Conservation (phyloP, 179 eudicot genomes). For the Camellia oleifera region DNA sequence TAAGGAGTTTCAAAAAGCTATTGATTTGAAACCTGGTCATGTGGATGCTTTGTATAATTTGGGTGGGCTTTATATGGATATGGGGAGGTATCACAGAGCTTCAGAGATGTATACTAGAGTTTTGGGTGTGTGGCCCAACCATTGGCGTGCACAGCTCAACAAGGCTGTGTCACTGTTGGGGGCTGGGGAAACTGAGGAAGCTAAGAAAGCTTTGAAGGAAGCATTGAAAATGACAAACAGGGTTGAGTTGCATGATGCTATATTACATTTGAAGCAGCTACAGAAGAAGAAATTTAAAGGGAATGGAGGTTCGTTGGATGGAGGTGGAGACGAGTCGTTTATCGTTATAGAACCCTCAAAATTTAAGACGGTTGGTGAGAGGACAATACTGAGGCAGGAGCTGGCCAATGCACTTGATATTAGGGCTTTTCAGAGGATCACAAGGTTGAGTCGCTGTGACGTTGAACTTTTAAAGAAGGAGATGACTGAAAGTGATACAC, state of each 20-base stretch:
- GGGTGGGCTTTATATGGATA: conserved; percentile 97
- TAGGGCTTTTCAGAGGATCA: conserved; percentile 84
- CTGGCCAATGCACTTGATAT: conserved; percentile 78
- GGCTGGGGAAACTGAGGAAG: conserved; percentile 94
- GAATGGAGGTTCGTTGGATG: conserved; percentile 40
- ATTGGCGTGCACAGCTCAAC: conserved; percentile 95
- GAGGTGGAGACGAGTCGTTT: conserved; percentile 66
- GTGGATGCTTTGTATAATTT: conserved; percentile 91
- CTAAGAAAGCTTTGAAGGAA: conserved; percentile 88
- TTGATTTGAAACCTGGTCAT: conserved; percentile 91
- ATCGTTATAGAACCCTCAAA: conserved; percentile 58
- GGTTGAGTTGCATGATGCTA: conserved; percentile 92
- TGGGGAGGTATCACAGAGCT: conserved; percentile 95
- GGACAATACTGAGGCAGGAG: conserved; percentile 68
- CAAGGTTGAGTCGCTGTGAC: conserved; percentile 79
- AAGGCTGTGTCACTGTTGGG: conserved; percentile 94
- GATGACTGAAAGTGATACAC: conserved; percentile 65
- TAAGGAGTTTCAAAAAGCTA: conserved; percentile 95
- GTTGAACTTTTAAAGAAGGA: conserved; percentile 74
- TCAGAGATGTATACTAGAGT: conserved; percentile 90
- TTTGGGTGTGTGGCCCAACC: conserved; percentile 81
- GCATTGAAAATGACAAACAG: conserved; percentile 96
- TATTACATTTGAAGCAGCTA: conserved; percentile 83
- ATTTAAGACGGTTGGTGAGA: conserved; percentile 70
- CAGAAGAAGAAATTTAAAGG: conserved; percentile 87